Evolutionary conservation across 108 stramenopile genomes (phyloP).

Genomic region (Pseudonitzschia multiseries): DNA sequence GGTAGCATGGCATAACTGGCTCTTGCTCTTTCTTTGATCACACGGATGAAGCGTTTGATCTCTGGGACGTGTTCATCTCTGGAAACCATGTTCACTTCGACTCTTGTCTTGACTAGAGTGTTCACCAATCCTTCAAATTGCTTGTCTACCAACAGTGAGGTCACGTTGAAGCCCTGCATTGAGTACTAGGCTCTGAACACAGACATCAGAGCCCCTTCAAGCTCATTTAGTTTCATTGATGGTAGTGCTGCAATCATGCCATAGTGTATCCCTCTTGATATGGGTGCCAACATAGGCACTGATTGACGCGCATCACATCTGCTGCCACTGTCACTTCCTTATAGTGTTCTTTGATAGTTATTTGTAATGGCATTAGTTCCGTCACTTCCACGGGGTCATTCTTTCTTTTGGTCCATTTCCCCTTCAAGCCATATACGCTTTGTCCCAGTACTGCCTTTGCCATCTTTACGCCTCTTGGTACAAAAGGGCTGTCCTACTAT

Average conservation of each 20-base stretch:
- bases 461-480: slow-evolving; percentile 17
- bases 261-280: slow-evolving; percentile 33
- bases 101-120: too few species aligned
- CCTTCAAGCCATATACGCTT: slow-evolving; percentile 33
- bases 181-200: too few species aligned
- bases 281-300: slow-evolving; percentile 34
- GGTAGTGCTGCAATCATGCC: slow-evolving; percentile 27
- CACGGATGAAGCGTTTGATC: slow-evolving; percentile 26
- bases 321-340: slow-evolving; percentile 27
- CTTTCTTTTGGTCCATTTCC: slow-evolving; percentile 30
- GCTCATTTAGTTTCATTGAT: neutral
- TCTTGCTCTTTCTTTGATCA: slow-evolving; percentile 38
- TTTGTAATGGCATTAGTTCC: neutral
- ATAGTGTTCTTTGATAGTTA: slow-evolving; percentile 6
- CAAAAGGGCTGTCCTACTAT: slow-evolving; percentile 20
- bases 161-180: too few species aligned
- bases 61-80: slow-evolving; percentile 34
- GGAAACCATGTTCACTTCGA: slow-evolving; percentile 10
- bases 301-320: slow-evolving; percentile 45
- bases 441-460: slow-evolving; percentile 35
- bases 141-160: neutral
- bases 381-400: slow-evolving; percentile 1
- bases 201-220: too few species aligned
- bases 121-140: neutral
- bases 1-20: slow-evolving; percentile 24